Conservation (phyloP, 176 grass and related monocot species). For the Aegilops longissima region DNA sequence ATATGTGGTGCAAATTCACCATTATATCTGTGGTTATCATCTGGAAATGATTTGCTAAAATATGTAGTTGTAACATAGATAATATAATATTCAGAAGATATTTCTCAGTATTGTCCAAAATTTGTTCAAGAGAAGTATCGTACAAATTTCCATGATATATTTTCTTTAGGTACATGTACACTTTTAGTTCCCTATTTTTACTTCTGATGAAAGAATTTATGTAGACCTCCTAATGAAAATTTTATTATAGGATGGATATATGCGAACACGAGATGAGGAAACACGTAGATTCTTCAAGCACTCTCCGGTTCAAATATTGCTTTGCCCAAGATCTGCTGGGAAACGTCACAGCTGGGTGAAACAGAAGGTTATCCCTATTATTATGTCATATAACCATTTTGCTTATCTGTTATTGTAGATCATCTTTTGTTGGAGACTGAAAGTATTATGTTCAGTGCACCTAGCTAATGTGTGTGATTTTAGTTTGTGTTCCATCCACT, state of each 20-base stretch:
- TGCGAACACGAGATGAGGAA: conserved; percentile 69
- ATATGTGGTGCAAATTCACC: conserved; percentile 9
- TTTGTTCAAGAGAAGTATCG: neutral
- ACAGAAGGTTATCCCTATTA: conserved; percentile 53
- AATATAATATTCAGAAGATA: conserved; percentile 20
- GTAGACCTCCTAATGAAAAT: neutral
- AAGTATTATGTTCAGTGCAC: neutral
- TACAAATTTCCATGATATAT: neutral
- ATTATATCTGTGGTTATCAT: neutral
- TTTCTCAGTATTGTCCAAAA: neutral
- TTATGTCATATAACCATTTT: neutral
- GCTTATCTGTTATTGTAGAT: neutral
- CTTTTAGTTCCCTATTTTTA: neutral
- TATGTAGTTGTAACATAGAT: neutral
- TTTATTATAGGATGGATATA: conserved; percentile 50
- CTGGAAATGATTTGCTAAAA: conserved; percentile 2
- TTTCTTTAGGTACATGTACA: too few species aligned
- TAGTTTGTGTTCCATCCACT: neutral
- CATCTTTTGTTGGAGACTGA: neutral
- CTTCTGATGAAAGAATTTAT: conserved; percentile 21
- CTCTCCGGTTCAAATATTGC: conserved; percentile 68
- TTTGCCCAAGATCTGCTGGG: conserved; percentile 67
- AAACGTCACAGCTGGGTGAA: conserved; percentile 67
- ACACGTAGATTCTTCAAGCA: conserved; percentile 79
- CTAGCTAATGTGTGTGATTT: neutral